phyloP scores from a whole-genome alignment of 768 basidiomycete genomes.

The Russula abietina region DNA sequence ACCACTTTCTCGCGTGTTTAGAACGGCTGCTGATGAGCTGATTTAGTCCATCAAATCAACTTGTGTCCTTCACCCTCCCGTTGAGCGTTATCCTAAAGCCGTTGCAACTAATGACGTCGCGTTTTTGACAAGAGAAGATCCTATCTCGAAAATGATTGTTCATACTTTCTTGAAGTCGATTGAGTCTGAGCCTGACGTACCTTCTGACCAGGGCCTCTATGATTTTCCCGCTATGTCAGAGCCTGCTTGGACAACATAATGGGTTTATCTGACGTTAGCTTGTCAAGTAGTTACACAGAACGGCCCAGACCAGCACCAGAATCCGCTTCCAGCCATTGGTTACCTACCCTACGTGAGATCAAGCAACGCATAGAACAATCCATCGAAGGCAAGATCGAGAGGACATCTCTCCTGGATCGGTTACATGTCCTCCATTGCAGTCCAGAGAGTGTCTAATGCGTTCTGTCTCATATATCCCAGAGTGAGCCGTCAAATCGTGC shows the following conservation, averaged over 20 bases:
- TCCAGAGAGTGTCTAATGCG: not conserved
- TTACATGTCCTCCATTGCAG: not conserved
- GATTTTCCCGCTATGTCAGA: not conserved
- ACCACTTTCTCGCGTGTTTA: not conserved
- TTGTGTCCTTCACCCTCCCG: not conserved
- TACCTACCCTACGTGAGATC: conserved; percentile 8
- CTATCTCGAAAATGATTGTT: not conserved
- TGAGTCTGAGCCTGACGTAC: not conserved
- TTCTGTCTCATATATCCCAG: not conserved
- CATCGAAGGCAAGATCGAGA: not conserved
- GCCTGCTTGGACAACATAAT: not conserved
- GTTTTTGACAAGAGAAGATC: too few relatives aligned
- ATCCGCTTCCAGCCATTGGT: not conserved
- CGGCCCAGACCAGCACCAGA: not conserved
- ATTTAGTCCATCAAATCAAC: not conserved
- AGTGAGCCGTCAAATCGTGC: not conserved
- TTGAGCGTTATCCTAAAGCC: not conserved
- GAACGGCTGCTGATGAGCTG: not conserved
- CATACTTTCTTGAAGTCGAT: not conserved
- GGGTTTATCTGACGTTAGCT: too few relatives aligned
- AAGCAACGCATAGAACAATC: conserved; percentile 2
- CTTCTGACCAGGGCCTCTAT: not conserved
- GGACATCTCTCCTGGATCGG: not conserved
- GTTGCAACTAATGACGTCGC: not conserved
- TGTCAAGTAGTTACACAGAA: not conserved